These are phyloP conservation scores for Clavulina sp. DNA, from an alignment of 768 basidiomycete species.

Conservation along the genomic window DNA sequence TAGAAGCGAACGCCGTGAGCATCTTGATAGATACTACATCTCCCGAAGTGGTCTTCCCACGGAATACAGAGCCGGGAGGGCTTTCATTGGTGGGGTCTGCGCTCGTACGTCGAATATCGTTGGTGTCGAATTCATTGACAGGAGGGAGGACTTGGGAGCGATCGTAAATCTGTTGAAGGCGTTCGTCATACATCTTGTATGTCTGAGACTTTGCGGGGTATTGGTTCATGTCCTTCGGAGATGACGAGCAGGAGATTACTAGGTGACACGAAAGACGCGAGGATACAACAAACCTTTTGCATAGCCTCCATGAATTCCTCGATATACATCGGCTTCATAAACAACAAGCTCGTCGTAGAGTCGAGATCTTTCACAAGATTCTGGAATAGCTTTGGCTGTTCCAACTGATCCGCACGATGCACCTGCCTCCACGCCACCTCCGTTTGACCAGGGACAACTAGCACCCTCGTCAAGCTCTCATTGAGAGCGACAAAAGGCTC, in stretches of 20 bases:
- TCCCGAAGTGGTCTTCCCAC: neutral
- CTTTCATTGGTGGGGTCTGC: neutral
- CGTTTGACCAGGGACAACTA: neutral
- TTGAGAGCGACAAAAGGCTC: neutral
- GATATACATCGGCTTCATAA: neutral
- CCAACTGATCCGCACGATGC: neutral
- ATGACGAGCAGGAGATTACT: neutral
- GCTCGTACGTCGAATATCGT: neutral
- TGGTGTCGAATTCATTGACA: neutral
- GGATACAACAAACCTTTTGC: neutral
- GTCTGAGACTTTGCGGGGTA: neutral
- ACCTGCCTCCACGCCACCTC: neutral
- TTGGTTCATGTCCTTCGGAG: neutral
- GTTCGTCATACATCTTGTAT: slow-evolving; percentile 1
- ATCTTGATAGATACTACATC: neutral
- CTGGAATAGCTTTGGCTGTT: neutral
- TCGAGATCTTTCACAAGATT: neutral
- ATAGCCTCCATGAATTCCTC: slow-evolving; percentile 1
- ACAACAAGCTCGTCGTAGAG: neutral
- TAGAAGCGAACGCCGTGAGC: neutral
- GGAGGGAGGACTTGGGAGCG: neutral
- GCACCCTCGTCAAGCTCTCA: neutral
- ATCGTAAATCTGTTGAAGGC: neutral
- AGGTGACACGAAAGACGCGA: neutral
- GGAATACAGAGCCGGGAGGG: neutral